Evolutionary conservation across 2,329 filamentous ascomycete genomes (phyloP).

Genomic region (Keithomyces neogunnii): DNA sequence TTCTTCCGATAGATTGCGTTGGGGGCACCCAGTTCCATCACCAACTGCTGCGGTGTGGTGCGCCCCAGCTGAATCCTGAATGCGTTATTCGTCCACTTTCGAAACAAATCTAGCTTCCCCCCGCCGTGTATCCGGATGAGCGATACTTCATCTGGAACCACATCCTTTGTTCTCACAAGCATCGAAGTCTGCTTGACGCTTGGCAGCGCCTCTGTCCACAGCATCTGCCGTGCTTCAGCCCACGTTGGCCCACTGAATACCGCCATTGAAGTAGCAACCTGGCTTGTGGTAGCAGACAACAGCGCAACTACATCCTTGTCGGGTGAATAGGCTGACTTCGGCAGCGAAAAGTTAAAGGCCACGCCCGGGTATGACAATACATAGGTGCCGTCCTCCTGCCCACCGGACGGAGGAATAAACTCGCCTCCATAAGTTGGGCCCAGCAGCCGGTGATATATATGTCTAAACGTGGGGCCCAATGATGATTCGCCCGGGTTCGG

Average conservation of each 20-base stretch:
- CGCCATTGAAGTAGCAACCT: slow-evolving; percentile 77
- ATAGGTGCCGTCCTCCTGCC: slow-evolving; percentile 61
- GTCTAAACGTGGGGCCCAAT: slow-evolving; percentile 67
- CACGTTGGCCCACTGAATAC: slow-evolving; percentile 87
- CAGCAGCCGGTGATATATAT: slow-evolving; percentile 88
- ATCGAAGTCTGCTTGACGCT: slow-evolving; percentile 66
- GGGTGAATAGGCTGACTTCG: slow-evolving; percentile 64
- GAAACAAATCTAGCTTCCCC: slow-evolving; percentile 68
- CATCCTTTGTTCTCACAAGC: slow-evolving; percentile 63
- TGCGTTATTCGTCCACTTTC: slow-evolving; percentile 57
- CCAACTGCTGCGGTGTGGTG: slow-evolving; percentile 84
- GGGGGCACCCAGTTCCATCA: slow-evolving; percentile 84
- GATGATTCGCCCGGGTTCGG: slow-evolving; percentile 23
- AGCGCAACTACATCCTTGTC: slow-evolving; percentile 77
- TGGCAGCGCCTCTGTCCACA: slow-evolving; percentile 69
- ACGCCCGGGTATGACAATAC: slow-evolving; percentile 91
- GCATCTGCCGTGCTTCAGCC: slow-evolving; percentile 66
- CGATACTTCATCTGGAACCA: slow-evolving; percentile 82
- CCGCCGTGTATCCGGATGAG: slow-evolving; percentile 69
- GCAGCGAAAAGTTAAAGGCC: slow-evolving; percentile 81
- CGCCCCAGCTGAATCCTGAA: slow-evolving; percentile 72
- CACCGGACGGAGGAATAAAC: slow-evolving; percentile 60
- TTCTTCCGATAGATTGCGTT: slow-evolving; percentile 91
- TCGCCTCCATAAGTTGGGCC: slow-evolving; percentile 92
- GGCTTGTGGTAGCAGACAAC: slow-evolving; percentile 68